Evolutionary conservation across 228 moss, liverwort and hornwort species (phyloP).

Genomic region (Sphagnum fallax): DNA sequence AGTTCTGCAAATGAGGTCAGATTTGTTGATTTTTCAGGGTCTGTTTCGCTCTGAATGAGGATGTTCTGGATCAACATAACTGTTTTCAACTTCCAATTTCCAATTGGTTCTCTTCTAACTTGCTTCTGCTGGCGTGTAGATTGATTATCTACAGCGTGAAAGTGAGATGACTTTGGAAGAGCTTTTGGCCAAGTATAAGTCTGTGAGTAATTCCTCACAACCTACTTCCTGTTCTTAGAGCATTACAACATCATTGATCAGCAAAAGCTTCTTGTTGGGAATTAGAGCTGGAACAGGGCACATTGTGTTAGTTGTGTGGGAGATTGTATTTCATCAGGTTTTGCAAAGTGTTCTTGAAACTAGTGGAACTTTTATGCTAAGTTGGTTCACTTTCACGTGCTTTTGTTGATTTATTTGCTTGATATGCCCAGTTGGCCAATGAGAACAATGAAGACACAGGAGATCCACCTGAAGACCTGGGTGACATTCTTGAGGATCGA

Average conservation of each 20-base stretch:
- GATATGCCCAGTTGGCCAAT: conserved; percentile 29
- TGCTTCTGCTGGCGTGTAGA: conserved; percentile 28
- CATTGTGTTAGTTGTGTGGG: too few species aligned
- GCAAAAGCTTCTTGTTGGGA: too few species aligned
- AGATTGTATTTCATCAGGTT: too few species aligned
- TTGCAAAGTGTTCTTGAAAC: not conserved
- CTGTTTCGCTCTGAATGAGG: too few species aligned
- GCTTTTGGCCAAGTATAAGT: conserved; percentile 73
- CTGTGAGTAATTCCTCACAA: conserved; percentile 32
- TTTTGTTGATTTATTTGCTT: not conserved
- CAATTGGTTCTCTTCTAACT: not conserved
- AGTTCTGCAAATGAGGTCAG: conserved; percentile 53
- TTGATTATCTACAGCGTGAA: conserved; percentile 63
- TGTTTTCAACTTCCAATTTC: too few species aligned
- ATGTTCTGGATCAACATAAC: too few species aligned
- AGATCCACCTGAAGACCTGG: conserved; percentile 9
- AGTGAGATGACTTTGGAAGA: conserved; percentile 81
- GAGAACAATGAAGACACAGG: conserved; percentile 18
- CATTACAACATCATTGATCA: too few species aligned
- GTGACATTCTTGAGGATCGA: conserved; percentile 52
- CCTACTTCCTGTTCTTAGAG: not conserved
- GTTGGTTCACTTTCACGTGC: not conserved
- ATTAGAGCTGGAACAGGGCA: too few species aligned
- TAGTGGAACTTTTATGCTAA: not conserved
- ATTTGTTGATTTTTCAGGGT: not conserved